Conservation (phyloP, 306 rosid species). For the Ormosia semicastrata region DNA sequence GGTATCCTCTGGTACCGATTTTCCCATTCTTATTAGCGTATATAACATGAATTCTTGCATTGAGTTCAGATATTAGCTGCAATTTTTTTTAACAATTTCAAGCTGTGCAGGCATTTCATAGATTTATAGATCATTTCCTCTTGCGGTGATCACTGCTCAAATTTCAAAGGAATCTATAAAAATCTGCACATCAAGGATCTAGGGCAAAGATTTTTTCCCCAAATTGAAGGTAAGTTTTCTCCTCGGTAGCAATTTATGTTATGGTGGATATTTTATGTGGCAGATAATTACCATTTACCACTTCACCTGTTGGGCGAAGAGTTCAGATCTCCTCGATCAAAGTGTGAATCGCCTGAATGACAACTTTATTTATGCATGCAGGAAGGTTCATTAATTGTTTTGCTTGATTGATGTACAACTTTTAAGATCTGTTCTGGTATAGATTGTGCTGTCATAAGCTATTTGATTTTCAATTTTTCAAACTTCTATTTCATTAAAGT, state of each 20-base stretch:
- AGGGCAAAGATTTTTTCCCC: not conserved
- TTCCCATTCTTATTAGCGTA: not conserved
- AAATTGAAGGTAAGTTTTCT: constrained; percentile 12
- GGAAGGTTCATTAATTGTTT: not conserved
- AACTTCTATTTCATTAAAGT: not conserved
- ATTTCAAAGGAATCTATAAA: not conserved
- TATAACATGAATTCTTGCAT: not conserved
- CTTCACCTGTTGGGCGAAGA: not conserved
- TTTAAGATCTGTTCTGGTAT: not conserved
- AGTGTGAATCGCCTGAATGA: not conserved
- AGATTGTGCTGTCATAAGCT: not conserved
- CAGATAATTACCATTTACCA: not conserved
- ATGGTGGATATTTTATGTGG: not conserved
- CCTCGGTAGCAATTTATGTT: not conserved
- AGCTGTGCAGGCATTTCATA: not conserved
- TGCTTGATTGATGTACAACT: constrained; percentile 3
- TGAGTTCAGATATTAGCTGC: not conserved
- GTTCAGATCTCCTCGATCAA: not conserved
- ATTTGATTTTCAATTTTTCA: not conserved
- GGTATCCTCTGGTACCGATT: not conserved
- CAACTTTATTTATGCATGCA: not conserved
- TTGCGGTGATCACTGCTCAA: not conserved
- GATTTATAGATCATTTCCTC: not conserved
- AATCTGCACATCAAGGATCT: not conserved
- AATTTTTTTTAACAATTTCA: not conserved